These are phyloP conservation scores for Umbelopsis sp. DNA, from an alignment of 192 early-diverging fungal genomes.

Conservation along the genomic window DNA sequence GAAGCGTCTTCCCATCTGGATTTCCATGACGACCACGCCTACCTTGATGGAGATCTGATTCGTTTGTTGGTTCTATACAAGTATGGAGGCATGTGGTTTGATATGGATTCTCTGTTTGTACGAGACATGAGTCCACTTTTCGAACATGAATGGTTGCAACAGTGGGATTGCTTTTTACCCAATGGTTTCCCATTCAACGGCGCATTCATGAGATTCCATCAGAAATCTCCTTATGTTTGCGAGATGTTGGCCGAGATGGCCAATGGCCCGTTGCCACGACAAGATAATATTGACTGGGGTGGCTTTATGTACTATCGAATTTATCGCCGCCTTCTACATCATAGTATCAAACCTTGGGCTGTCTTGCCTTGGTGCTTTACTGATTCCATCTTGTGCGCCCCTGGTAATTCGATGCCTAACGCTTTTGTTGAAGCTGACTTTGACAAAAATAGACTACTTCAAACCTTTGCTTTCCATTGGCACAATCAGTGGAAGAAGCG, in stretches of 20 bases:
- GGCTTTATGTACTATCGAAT: conserved; percentile 43
- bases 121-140: conserved; percentile 45
- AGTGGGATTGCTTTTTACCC: conserved; percentile 52
- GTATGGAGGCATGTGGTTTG: conserved; percentile 54
- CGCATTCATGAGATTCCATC: conserved; percentile 47
- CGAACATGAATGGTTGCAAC: conserved; percentile 47
- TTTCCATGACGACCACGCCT: conserved; percentile 41
- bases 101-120: conserved; percentile 50
- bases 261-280: conserved; percentile 38
- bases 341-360: conserved; percentile 40
- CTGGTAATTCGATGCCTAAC: conserved; percentile 47
- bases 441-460: conserved; percentile 31
- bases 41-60: conserved; percentile 48
- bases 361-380: conserved; percentile 52
- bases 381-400: conserved; percentile 42
- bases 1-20: conserved; percentile 37
- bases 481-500: conserved; percentile 51
- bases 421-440: conserved; percentile 45
- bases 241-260: conserved; percentile 46
- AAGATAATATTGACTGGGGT: conserved; percentile 45
- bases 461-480: conserved; percentile 50
- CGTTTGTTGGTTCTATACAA: conserved; percentile 45
- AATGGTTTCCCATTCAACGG: conserved; percentile 46
- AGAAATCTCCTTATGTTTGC: conserved; percentile 49
- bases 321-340: conserved; percentile 41